Evolutionary conservation across 352 stramenopile genomes (phyloP), one percentile per base, ranked within the genome.

Genomic region (Thalassiosira mediterranea): DNA sequence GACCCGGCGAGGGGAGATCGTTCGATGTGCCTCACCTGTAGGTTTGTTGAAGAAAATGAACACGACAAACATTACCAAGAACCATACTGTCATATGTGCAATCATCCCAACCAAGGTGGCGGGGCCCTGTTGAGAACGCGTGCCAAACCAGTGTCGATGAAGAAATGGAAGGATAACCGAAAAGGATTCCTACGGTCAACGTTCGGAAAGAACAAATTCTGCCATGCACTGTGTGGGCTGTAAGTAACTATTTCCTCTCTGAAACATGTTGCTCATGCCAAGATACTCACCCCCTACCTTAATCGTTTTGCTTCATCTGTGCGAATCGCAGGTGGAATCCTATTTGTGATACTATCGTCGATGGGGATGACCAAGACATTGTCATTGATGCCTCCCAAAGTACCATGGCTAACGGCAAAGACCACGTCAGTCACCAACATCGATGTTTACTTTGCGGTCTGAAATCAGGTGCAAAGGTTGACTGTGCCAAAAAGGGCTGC

Each of bases 61-160:
- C 67, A 59, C 17, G 52, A 54, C 3, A 57, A 72, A 42, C 28
- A 83, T 5, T 85, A 77, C 23, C 51, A 73, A 54, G 31, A 53
- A 17, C 86, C 88, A 23, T 44, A 76, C 25, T 94, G 88, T 57
- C 51, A 85, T 42, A 72, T 91, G 69, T 94, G 88, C 54, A 74
- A 72, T 76, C 61, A 83, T 56, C 62, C 64, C 52, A 65, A 68
- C 48, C 4, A 63, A 34, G 63, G 11, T 34, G 63, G 60, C 38
- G 88, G 88, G 10, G 53, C 72, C 8, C 57, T 94, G 1, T 19
- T 86, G 42, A 34, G 40, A 61, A 64, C 59, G 21, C 42, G 29
- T 44, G 83, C 81, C 17, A 81, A 73, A 15, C 84, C 84, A 40
- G 44, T 89, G 23, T 75, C 54, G 21, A 84, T 80, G 66, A 86